Evolutionary conservation across 2,329 filamentous ascomycete species (phyloP), one percentile per base, ranked within the genome.

Genomic region (Exophiala oligosperma): DNA sequence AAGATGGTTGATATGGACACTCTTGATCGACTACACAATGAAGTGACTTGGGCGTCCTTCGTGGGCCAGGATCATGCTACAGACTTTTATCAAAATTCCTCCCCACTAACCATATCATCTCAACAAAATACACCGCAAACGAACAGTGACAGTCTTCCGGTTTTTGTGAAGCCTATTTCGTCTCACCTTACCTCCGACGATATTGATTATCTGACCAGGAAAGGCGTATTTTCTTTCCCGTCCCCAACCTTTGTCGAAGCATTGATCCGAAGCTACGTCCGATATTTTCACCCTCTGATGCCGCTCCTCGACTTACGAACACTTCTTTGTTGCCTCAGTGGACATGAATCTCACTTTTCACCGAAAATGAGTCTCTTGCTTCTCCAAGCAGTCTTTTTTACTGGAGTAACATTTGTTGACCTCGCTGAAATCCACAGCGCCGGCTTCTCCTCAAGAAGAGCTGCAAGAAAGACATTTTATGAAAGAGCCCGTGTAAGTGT

Each of bases 341-440:
- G 46, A 14, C 68, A 85, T 8, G 72, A 72, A 55, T 72, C 71
- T 2, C 90, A 76, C 69, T 87, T 67, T 74, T 79, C 82, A 46
- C 81, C 84, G 65, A 52, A 14, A 8, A 81, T 92, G 67, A 96
- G 92, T 75, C 77, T 97, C 67, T 83, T 97, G 58, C 77, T 96
- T 1, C 96, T 96, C 73, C 92, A 97, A 70, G 90, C 92, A 6
- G 88, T 96, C 68, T 94, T 96, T 90, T 97, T 97, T 71, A 87
- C 91, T 1, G 91, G 89, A 1, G 89, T 89, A 1, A 90, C 92
- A 0, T 96, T 93, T 71, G 87, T 96, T 57, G 90, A 94, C 66
- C 62, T 93, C 92, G 70, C 84, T 87, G 7, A 95, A 95, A 71
- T 97, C 96, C 73, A 86, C 89, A 66, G 92, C 89, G 75, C 32